A percentile compares a stretch with the other conserved stretches of the same genome.
phyloP scores from a whole-genome alignment of 176 grass and related monocot genomes.

The Bonia amplexicaulis region DNA sequence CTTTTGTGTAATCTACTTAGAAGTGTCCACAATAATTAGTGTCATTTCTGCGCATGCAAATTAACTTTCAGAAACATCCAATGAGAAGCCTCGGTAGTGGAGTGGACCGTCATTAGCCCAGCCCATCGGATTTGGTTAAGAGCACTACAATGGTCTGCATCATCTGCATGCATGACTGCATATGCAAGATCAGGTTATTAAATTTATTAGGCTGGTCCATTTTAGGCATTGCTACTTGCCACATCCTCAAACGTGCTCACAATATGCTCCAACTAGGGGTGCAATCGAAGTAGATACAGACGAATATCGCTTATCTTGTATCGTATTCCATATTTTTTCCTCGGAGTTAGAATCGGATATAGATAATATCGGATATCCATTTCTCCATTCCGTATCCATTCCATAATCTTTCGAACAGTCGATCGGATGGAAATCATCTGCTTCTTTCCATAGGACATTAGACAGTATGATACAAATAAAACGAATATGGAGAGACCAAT shows the following conservation, averaged over 20 bases:
- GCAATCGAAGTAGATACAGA: no score
- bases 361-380: no score
- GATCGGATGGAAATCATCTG: no score
- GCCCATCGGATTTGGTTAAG: background rate
- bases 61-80: background rate
- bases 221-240: conserved; percentile 23
- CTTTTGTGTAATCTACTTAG: background rate
- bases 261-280: background rate
- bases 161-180: background rate
- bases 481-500: no score
- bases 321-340: no score
- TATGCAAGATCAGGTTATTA: conserved; percentile 18
- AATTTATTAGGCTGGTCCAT: conserved; percentile 44
- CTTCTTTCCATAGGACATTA: no score
- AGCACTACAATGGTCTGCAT: background rate
- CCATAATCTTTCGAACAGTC: no score
- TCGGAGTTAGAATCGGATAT: no score
- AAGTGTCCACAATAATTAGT: background rate
- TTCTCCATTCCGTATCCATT: no score
- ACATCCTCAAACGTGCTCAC: background rate
- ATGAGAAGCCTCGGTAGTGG: conserved; percentile 23
- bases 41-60: background rate
- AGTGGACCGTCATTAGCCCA: background rate
- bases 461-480: no score
- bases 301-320: no score